phyloP scores from a whole-genome alignment of 1,284 basidiomycete species.

The Vanrija sp. region DNA sequence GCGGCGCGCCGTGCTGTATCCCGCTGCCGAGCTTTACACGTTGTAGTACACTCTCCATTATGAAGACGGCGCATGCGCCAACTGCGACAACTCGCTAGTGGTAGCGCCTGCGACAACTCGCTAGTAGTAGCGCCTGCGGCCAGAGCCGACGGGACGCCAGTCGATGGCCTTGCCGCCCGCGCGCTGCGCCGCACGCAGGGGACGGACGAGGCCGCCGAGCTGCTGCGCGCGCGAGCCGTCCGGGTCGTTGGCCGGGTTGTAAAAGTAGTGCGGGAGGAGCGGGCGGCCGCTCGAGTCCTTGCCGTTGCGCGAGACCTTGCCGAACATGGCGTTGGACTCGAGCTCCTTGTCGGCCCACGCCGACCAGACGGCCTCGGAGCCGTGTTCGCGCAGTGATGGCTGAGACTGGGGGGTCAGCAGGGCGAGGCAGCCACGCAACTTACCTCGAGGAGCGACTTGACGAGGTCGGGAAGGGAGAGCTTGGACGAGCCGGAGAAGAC shows the following conservation, averaged over 20 bases:
- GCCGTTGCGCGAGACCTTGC: slow-evolving; percentile 47
- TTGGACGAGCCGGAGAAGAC: slow-evolving; percentile 50
- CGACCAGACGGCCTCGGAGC: slow-evolving; percentile 37
- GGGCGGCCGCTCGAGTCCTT: slow-evolving; percentile 48
- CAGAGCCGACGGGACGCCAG: slow-evolving; percentile 47
- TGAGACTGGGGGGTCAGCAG: slow-evolving; percentile 28
- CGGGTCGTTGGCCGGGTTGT: slow-evolving; percentile 43
- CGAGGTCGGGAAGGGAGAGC: slow-evolving; percentile 45
- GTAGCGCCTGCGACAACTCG: slow-evolving; percentile 18
- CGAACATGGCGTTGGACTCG: slow-evolving; percentile 45
- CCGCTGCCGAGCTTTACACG: no score
- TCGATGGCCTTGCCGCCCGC: slow-evolving; percentile 48
- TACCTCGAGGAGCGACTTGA: slow-evolving; percentile 47
- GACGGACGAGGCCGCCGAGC: slow-evolving; percentile 48
- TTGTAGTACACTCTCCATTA: no score
- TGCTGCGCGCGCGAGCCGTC: slow-evolving; percentile 42
- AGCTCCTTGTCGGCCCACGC: slow-evolving; percentile 37
- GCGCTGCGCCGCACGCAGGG: slow-evolving; percentile 43
- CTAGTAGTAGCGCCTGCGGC: slow-evolving; percentile 28
- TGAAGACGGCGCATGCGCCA: no score
- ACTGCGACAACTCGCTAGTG: neutral
- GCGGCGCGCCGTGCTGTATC: no score
- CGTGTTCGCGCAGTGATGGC: slow-evolving; percentile 39
- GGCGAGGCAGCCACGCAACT: slow-evolving; percentile 10
- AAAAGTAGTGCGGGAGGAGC: slow-evolving; percentile 48